Evolutionary conservation across 2,329 filamentous ascomycete species (phyloP).

Genomic region (Colletotrichum sp.): DNA sequence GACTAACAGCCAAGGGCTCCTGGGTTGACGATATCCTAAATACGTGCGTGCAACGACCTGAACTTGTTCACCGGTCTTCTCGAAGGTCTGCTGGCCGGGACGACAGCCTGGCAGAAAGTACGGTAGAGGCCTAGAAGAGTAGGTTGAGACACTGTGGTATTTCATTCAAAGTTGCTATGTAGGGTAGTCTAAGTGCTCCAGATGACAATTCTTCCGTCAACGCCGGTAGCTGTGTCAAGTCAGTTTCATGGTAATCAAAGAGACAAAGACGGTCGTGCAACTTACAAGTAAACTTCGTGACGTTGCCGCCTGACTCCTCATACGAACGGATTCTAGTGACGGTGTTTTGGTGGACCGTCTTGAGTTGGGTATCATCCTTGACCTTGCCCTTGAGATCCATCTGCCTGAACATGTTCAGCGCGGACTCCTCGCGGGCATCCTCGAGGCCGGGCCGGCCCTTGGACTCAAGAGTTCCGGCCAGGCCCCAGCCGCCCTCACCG

Average conservation of each 20-base stretch:
- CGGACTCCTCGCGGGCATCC: conserved; percentile 81
- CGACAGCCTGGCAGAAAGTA: not conserved
- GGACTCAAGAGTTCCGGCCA: conserved; percentile 80
- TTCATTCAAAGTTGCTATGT: conserved; percentile 11
- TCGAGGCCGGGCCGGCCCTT: conserved; percentile 69
- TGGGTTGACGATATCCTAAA: not conserved
- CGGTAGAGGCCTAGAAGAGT: not conserved
- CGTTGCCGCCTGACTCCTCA: conserved; percentile 66
- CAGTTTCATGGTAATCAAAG: conserved; percentile 6
- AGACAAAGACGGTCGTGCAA: conserved; percentile 27
- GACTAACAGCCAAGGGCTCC: not conserved
- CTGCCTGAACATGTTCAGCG: conserved; percentile 96
- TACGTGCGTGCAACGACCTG: not conserved
- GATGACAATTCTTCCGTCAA: conserved; percentile 82
- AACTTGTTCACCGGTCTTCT: not conserved
- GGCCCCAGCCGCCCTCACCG: conserved; percentile 79
- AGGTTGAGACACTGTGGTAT: conserved; percentile 6
- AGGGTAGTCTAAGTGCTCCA: conserved; percentile 65
- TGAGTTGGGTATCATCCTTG: conserved; percentile 91
- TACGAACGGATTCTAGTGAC: conserved; percentile 85
- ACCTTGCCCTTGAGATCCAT: conserved; percentile 97
- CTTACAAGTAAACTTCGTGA: conserved; percentile 89
- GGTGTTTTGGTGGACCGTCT: conserved; percentile 96
- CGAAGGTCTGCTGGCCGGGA: not conserved
- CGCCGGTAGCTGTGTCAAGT: conserved; percentile 70